These are phyloP conservation scores for Hypericum androsaemum DNA, from an alignment of 345 rosid genomes.

Conservation along the genomic window DNA sequence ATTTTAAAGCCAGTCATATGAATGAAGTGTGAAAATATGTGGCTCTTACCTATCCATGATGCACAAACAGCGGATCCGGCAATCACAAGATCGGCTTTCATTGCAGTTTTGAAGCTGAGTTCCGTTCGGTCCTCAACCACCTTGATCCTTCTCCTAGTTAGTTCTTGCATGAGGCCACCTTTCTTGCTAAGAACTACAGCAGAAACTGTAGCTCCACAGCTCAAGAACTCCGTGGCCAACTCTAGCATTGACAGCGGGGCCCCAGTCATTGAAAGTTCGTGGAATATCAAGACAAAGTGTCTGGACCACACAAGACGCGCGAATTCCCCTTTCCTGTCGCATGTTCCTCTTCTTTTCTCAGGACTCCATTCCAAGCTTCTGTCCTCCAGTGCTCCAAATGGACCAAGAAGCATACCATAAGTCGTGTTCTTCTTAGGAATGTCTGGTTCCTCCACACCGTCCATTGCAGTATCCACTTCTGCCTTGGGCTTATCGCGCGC, in stretches of 20 bases:
- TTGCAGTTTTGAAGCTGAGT: slow-evolving; percentile 82
- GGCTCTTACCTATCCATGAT: slow-evolving; percentile 76
- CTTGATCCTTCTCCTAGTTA: slow-evolving; percentile 73
- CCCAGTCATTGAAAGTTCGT: slow-evolving; percentile 97
- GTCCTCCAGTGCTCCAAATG: slow-evolving; percentile 74
- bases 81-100: slow-evolving; percentile 91
- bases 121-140: slow-evolving; percentile 89
- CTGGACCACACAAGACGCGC: slow-evolving; percentile 97
- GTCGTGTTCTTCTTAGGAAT: slow-evolving; percentile 57
- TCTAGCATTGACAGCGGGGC: slow-evolving; percentile 98
- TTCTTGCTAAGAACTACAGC: slow-evolving; percentile 88
- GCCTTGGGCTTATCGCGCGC: slow-evolving; percentile 33
- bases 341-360: slow-evolving; percentile 78
- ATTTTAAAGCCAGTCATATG: too few species aligned
- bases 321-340: slow-evolving; percentile 85
- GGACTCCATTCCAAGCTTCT: slow-evolving; percentile 83
- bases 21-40: slow-evolving; percentile 3
- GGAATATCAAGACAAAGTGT: slow-evolving; percentile 79
- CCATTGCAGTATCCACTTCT: slow-evolving; percentile 22
- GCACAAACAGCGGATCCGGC: slow-evolving; percentile 98
- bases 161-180: slow-evolving; percentile 87
- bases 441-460: slow-evolving; percentile 45
- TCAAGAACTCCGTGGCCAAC: slow-evolving; percentile 89
- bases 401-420: slow-evolving; percentile 74
- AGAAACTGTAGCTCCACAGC: slow-evolving; percentile 97